Base-by-base conservation (phyloP, 2,329 filamentous ascomycete species). In the Neonectria neomacrospora region DNA sequence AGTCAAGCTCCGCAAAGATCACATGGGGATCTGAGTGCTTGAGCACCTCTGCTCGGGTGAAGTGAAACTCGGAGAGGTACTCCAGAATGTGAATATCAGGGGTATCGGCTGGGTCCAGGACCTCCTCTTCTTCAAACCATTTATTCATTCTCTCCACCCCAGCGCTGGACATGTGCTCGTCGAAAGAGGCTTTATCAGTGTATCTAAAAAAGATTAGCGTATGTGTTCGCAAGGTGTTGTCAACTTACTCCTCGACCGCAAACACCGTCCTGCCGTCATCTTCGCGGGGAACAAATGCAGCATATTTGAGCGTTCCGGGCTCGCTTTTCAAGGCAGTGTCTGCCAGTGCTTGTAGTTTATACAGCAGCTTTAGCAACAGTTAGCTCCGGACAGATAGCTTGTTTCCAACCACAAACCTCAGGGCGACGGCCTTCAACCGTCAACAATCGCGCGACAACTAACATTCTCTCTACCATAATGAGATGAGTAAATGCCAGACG, bases 1-100 rank as follows among this genome's bases (percentile, higher is more conserved):
- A 75, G 23, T 69, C 65, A 3, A 76, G 58, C 54, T 74, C 72
- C 16, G 67, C 70, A 26, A 74, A 67, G 22, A 74, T 54, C 16
- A 75, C 48, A 28, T 69, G 67, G 0, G 74, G 73, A 23, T 76
- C 71, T 7, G 58, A 14, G 8, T 67, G 63, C 5, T 41, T 16
- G 23, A 39, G 56, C 1, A 67, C 52, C 14, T 58, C 54, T 5
- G 42, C n/a, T 10, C 62, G 54, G 5, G 66, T 48, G 55, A 74
- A 71, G 52, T 64, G 65, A 26, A 71, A 67, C 37, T 64, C 65
- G 18, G 67, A 56, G 23, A 73, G 51, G 22, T 73, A 68, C 20
- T 72, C 58, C 12, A 75, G 57, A 8, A 60, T 62, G 26, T 66
- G 63, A 9, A 74, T 48, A 3, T 60, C 60, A 1, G 68, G 63